Percentiles rank a stretch among this genome's conserved stretches.
Evolutionary conservation across 495 filamentous ascomycete species (phyloP).

Genomic region (Penicillium maclennaniae): DNA sequence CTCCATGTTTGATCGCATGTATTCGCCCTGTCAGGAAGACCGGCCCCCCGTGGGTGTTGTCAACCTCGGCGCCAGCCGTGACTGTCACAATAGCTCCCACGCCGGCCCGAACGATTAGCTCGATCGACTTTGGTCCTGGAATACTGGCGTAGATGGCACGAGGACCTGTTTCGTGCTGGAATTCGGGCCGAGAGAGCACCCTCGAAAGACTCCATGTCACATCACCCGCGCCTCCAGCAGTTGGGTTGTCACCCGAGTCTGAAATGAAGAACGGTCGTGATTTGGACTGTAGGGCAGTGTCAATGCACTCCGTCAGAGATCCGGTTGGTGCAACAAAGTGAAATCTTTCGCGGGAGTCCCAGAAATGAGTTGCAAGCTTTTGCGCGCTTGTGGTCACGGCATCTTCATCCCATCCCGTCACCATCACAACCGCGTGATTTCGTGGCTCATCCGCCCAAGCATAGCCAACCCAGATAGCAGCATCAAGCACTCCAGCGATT

Average conservation of each 20-base stretch:
- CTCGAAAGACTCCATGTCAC: conserved; percentile 51
- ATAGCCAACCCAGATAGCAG: conserved; percentile 58
- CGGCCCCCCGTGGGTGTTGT: conserved; percentile 48
- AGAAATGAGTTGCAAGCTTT: conserved; percentile 47
- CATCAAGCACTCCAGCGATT: conserved; percentile 44
- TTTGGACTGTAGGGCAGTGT: conserved; percentile 40
- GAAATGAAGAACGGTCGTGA: conserved; percentile 55
- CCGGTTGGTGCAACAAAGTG: conserved; percentile 54
- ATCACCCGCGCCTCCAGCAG: conserved; percentile 54
- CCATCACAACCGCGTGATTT: conserved; percentile 50
- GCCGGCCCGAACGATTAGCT: conserved; percentile 43
- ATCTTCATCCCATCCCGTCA: conserved; percentile 47
- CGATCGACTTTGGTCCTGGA: conserved; percentile 46
- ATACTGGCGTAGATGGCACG: conserved; percentile 55
- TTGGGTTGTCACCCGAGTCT: conserved; percentile 57
- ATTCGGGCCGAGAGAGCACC: conserved; percentile 46
- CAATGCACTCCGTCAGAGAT: conserved; percentile 46
- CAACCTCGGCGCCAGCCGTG: conserved; percentile 52
- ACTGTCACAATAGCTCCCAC: conserved; percentile 50
- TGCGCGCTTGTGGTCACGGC: conserved; percentile 37
- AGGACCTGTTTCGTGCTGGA: conserved; percentile 34
- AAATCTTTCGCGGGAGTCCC: conserved; percentile 46
- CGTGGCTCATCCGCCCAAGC: conserved; percentile 58
- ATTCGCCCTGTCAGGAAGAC: conserved; percentile 52
- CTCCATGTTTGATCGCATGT: conserved; percentile 51